Percentiles rank a stretch among this genome's conserved stretches.
phyloP scores from a whole-genome alignment of 2,329 filamentous ascomycete species.

The Botrytis sinoallii region DNA sequence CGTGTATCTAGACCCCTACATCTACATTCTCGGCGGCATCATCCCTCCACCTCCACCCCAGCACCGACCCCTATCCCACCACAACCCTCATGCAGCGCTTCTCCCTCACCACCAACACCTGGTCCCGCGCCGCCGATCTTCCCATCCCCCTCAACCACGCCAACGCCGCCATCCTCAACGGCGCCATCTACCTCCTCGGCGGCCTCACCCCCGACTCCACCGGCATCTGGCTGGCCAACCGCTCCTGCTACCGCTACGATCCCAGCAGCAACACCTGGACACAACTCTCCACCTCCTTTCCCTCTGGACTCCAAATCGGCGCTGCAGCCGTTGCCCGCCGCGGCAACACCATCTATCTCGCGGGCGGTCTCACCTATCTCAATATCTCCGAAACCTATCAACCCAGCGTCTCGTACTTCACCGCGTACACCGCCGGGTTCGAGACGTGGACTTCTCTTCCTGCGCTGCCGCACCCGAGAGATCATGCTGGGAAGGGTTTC shows the following conservation, averaged over 20 bases:
- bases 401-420: slow-evolving; percentile 26
- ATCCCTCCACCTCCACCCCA: background rate
- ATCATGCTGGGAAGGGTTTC: slow-evolving; percentile 37
- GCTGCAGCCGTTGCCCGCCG: slow-evolving; percentile 39
- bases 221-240: slow-evolving; percentile 19
- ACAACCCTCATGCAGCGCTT: slow-evolving; percentile 37
- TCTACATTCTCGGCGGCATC: slow-evolving; percentile 25
- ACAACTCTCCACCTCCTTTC: slow-evolving; percentile 26
- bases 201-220: slow-evolving; percentile 32
- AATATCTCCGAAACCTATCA: background rate
- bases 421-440: slow-evolving; percentile 36
- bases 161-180: slow-evolving; percentile 40
- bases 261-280: slow-evolving; percentile 10
- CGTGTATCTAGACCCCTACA: slow-evolving; percentile 13
- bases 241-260: slow-evolving; percentile 22
- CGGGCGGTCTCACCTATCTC: slow-evolving; percentile 39
- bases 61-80: slow-evolving; percentile 9
- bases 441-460: slow-evolving; percentile 36
- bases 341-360: slow-evolving; percentile 39
- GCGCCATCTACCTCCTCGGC: slow-evolving; percentile 43
- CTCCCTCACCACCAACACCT: slow-evolving; percentile 35
- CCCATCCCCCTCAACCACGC: slow-evolving; percentile 40
- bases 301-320: slow-evolving; percentile 33
- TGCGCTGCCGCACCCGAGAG: slow-evolving; percentile 38
- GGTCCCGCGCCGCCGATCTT: slow-evolving; percentile 33